Evolutionary conservation across 768 basidiomycete species (phyloP), one percentile per base, ranked within the genome.

Genomic region (Trametopsis cervina): DNA sequence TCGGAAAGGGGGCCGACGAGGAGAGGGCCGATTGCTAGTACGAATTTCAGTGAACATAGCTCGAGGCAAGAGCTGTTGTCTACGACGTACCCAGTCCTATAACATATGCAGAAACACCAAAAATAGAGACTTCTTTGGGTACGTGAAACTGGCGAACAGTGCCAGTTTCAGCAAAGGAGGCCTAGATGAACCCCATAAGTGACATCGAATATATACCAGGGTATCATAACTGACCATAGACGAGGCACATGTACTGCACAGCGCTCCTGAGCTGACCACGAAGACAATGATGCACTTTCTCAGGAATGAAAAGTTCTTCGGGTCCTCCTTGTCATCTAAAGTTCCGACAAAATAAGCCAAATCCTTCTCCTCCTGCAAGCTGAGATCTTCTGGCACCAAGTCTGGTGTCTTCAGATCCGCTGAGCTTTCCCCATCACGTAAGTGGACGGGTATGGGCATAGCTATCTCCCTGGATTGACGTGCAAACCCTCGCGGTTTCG

Each of bases 151-250:
- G 65, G 10, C 60, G 48, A 26, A 78, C 69, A 37, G 85, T 70
- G 0, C 77, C 81, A 1, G 62, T 57, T 63, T 89, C 85, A 1
- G 88, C 78, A 43, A 78, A 80, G 0, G 77, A 66, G 9, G 82
- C 78, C 82, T 81, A 23, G 12, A 22, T 21, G 15, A 43, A 43
- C 15, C 13, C 12, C 10, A 10, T 25, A 12, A 10, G 11, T 25
- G 13, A 7, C 12, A 12, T 25, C 2, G 29, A 3, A 17, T 21
- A 5, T 29, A 23, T 17, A 25, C 5, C 40, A 38, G 18, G 39
- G 20, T 39, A 39, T 49, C n/a, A 22, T 29, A 24, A 69, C 78
- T 35, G 41, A 77, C 80, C 58, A 79, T 67, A 0, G 78, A 80
- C 1, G 80, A 81, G 9, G 74, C 72, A 57, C 72, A 77, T 1